These are phyloP conservation scores for Takashimella koratensis DNA, from an alignment of 1,284 basidiomycete species.

Conservation along the genomic window DNA sequence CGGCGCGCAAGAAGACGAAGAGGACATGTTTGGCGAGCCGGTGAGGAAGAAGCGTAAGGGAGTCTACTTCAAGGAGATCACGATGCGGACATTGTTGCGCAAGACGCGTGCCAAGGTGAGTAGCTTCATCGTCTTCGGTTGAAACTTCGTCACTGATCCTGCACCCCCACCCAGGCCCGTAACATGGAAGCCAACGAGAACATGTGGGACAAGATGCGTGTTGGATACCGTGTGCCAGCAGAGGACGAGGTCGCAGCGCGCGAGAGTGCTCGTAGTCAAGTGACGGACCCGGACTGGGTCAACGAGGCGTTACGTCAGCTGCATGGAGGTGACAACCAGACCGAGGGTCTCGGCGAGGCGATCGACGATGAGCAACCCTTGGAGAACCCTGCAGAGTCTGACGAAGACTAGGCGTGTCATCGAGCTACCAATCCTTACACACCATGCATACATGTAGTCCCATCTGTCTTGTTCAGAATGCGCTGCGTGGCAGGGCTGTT, in stretches of 20 bases:
- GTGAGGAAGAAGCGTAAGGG: slow-evolving; percentile 55
- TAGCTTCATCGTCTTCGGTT: no score
- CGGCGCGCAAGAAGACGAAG: slow-evolving; percentile 3
- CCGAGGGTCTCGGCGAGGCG: slow-evolving; percentile 30
- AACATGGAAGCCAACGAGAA: slow-evolving; percentile 17
- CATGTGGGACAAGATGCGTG: slow-evolving; percentile 36
- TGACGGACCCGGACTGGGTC: slow-evolving; percentile 35
- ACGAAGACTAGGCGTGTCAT: neutral
- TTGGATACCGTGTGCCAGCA: slow-evolving; percentile 30
- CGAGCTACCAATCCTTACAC: no score
- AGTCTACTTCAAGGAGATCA: slow-evolving; percentile 82
- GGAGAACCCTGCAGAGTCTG: neutral
- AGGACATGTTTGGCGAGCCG: slow-evolving; percentile 16
- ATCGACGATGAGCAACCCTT: slow-evolving; percentile 27
- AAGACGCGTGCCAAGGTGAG: slow-evolving; percentile 75
- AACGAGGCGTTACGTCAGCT: slow-evolving; percentile 26
- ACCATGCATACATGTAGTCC: no score
- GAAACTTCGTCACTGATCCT: neutral
- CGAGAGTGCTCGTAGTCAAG: slow-evolving; percentile 5
- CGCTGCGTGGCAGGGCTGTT: no score
- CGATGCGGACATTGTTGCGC: slow-evolving; percentile 77
- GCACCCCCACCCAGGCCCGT: slow-evolving; percentile 8
- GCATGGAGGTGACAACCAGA: slow-evolving; percentile 22
- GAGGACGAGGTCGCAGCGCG: slow-evolving; percentile 20
- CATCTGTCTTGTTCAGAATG: no score